Evolutionary conservation across 495 filamentous ascomycete genomes (phyloP), one percentile per base, ranked within the genome.

Genomic region (Penicillium dipodomyicola): DNA sequence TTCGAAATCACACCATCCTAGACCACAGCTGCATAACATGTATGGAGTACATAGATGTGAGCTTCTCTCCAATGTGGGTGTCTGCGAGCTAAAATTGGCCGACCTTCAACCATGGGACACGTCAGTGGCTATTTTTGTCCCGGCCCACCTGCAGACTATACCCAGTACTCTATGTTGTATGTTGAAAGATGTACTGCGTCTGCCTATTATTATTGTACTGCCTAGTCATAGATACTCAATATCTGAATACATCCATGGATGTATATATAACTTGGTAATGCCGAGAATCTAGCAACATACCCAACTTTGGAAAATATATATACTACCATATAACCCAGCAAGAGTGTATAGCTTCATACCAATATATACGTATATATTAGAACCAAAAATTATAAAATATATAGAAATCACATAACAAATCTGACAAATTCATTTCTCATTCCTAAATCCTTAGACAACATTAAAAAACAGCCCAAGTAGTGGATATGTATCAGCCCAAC

Each of bases 101-200:
- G 23, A n/a, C 44, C 4, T 41, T 50, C 49, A 63, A 64, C 61
- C 61, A 64, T 64, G 61, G 61, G 54, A 57, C 49, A 59, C 52
- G 58, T 56, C 54, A 57, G 29, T 51, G 40, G 40, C 39, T 58
- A 47, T 40, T 56, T 57, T 52, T 52, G 35, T 56, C 51, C 27
- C 23, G 51, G 50, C 42, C 57, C 52, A 54, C 52, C 43, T 35
- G 17, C 32, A 19, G 12, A 20, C 22, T 23, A 23, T 23, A n/a
- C n/a, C n/a, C n/a, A 23, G 22, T 23, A 23, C 22, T 23, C 0
- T 2, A 22, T 1, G 22, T 3, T 22, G 23, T 23, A 27, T 41
- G 27, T 33, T 15, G 5, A 37, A 3, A n/a, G 3, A 15, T 5
- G 2, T 39, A 39, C 33, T 39, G 35, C 7, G n/a, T 39, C 35